Conservation (phyloP, 202 grass and related monocot genomes). For the Carex arenaria region DNA sequence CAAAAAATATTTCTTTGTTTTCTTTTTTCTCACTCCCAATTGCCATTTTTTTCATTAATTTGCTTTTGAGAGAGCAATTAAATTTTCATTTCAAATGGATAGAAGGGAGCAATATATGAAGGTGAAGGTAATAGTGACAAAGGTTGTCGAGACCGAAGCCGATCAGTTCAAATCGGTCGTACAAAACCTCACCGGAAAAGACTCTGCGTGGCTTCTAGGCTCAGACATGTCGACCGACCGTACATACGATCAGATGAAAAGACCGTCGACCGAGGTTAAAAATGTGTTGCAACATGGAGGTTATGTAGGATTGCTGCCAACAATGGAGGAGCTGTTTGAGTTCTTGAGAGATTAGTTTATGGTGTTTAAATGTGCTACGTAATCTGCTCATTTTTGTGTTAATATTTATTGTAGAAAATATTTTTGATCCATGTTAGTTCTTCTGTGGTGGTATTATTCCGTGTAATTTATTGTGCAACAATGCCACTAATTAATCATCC, state of each 20-base stretch:
- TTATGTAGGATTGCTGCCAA: constrained; percentile 19
- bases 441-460: not conserved
- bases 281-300: not conserved
- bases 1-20: not conserved
- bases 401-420: not conserved
- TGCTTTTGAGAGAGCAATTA: not conserved
- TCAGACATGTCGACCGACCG: not conserved
- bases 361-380: not conserved
- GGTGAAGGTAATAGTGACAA: constrained; percentile 54
- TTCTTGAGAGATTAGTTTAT: constrained; percentile 29
- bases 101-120: constrained; percentile 23
- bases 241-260: not conserved
- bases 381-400: not conserved
- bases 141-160: constrained; percentile 35
- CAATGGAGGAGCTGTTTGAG: constrained; percentile 34
- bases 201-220: constrained; percentile 14
- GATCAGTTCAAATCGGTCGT: constrained; percentile 59
- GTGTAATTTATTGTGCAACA: not conserved
- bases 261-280: not conserved
- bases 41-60: not conserved
- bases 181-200: constrained; percentile 56
- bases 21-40: not conserved
- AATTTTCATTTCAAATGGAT: not conserved
- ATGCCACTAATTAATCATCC: not conserved
- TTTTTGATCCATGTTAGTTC: not conserved